Evolutionary conservation across 2,329 filamentous ascomycete genomes (phyloP).

Genomic region (Pestalotiopsis fici): DNA sequence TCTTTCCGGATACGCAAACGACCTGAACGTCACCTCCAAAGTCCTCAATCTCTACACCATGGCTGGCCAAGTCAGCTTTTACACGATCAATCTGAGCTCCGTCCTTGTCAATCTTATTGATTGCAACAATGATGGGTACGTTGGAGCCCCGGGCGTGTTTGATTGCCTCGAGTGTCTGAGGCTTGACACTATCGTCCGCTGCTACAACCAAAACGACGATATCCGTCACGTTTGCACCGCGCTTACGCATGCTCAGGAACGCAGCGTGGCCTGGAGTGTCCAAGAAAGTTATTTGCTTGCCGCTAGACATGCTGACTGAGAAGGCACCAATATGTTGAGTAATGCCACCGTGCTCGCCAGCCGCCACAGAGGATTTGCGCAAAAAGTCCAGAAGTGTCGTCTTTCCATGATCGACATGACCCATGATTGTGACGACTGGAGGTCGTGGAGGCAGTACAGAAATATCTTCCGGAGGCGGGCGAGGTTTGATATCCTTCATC

Average conservation of each 20-base stretch:
- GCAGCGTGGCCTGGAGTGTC: slow-evolving; percentile 96
- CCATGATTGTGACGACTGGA: slow-evolving; percentile 98
- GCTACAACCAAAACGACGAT: slow-evolving; percentile 96
- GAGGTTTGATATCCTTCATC: slow-evolving; percentile 69
- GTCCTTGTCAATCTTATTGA: slow-evolving; percentile 95
- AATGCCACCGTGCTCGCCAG: slow-evolving; percentile 92
- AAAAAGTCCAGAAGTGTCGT: slow-evolving; percentile 94
- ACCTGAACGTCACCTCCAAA: slow-evolving; percentile 93
- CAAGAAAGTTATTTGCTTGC: slow-evolving; percentile 91
- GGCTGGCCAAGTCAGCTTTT: slow-evolving; percentile 80
- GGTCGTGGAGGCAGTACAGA: slow-evolving; percentile 72
- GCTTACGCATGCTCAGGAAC: slow-evolving; percentile 92
- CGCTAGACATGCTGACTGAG: slow-evolving; percentile 81
- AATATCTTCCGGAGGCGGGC: slow-evolving; percentile 68
- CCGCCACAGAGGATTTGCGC: slow-evolving; percentile 88
- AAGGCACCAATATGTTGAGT: slow-evolving; percentile 99
- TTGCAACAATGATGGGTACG: slow-evolving; percentile 95
- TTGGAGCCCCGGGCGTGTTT: slow-evolving; percentile 87
- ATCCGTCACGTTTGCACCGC: slow-evolving; percentile 93
- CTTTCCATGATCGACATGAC: slow-evolving; percentile 97
- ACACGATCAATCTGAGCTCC: slow-evolving; percentile 79
- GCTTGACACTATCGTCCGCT: slow-evolving; percentile 96
- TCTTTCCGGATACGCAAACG: slow-evolving; percentile 89
- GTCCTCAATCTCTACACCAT: slow-evolving; percentile 91
- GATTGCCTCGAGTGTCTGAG: slow-evolving; percentile 93